Evolutionary conservation across 441 rosid genomes (phyloP), one percentile per base, ranked within the genome.

Genomic region (Syzygium syzygioides): DNA sequence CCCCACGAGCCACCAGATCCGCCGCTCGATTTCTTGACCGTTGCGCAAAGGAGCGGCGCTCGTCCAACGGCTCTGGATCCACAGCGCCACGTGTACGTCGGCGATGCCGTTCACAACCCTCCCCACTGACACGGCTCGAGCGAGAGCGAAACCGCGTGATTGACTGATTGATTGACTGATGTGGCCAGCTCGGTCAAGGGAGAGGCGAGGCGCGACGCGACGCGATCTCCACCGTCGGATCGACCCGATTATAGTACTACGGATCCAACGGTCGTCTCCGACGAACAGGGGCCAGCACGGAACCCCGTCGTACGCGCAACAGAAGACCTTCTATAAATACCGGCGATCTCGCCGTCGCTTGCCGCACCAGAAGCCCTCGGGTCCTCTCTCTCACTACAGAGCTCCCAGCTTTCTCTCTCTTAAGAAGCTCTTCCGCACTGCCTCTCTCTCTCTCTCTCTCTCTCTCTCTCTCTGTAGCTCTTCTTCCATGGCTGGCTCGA

Each of bases 371-470:
- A 64, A 64, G 15, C 76, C 71, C 37, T 64, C 2, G 7, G 48
- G 0, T 1, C 48, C 4, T 30, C 30, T 15, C 37, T 30, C 41
- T 4, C 37, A 7, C 76, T 64, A 8, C 48, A 15, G 12, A 30
- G 23, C 30, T 64, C 41, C 5, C 20, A 0, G 48, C 76, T 64
- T 9, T 64, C 76, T 15, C 76, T 64, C 76, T 30, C 76, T 64
- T 64, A 30, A 2, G 76, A 30, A 64, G 76, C 37, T 26, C 17
- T 13, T 60, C 18, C 10, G 1, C 48, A 7, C 48, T n/a, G n/a
- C n/a, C n/a, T 60, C 32, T 0, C 14, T n/a, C 66, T 5, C 66
- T 5, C 6, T 14, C 6, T 59, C n/a, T 60, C 32, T 0, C n/a
- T 60, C 32, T 0, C 14, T n/a, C 66, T 5, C 66, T 5, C 6